These are phyloP conservation scores for Talaromyces islandicus DNA, from an alignment of 2,329 filamentous ascomycete genomes.

Conservation along the genomic window DNA sequence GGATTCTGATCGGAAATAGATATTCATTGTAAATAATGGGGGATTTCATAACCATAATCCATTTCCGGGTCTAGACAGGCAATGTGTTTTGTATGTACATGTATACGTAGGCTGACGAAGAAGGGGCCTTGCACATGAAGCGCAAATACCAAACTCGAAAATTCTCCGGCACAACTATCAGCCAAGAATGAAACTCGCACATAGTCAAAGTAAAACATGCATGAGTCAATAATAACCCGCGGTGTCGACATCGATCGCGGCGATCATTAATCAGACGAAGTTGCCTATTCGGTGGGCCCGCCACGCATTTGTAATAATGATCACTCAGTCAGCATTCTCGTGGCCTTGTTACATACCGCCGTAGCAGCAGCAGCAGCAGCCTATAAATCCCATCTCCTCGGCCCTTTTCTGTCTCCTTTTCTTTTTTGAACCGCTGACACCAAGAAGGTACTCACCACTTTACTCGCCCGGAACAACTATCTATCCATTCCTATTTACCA, in stretches of 20 bases:
- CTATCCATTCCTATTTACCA: neutral
- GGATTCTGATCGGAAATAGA: conserved; percentile 27
- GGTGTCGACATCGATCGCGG: neutral
- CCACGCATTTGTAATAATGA: neutral
- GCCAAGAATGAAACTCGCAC: neutral
- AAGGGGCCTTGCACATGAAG: neutral
- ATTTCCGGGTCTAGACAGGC: neutral
- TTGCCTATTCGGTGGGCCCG: neutral
- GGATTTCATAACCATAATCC: neutral
- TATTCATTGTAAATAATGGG: neutral
- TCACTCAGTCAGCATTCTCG: neutral
- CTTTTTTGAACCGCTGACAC: neutral
- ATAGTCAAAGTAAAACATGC: neutral
- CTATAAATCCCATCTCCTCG: neutral
- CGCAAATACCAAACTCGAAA: neutral
- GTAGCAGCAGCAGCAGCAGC: too few species aligned
- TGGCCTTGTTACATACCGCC: too few species aligned
- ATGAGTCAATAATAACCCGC: neutral
- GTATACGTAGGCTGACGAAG: neutral
- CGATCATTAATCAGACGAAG: neutral
- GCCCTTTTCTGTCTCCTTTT: neutral
- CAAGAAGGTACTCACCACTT: neutral
- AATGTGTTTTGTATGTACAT: neutral
- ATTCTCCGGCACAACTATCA: neutral
- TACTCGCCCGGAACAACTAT: neutral